phyloP scores from a whole-genome alignment of 2,329 filamentous ascomycete genomes.

The Colletotrichum ledebouriae region DNA sequence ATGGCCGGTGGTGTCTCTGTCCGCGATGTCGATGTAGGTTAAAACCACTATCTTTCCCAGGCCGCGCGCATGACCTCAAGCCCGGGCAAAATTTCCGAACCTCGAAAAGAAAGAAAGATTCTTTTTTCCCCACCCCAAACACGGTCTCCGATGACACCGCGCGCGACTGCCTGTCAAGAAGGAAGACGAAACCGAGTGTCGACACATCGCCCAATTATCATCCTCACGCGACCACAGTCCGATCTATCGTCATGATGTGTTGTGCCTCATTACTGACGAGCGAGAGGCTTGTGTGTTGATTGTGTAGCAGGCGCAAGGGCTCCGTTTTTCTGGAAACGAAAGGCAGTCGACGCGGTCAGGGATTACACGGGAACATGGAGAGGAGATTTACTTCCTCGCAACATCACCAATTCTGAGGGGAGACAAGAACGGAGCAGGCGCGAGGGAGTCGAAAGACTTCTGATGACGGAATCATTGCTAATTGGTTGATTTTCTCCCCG shows the following conservation, averaged over 20 bases:
- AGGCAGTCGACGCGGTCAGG: conserved; percentile 12
- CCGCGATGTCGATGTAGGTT: conserved; percentile 87
- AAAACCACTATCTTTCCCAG: conserved; percentile 39
- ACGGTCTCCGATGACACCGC: conserved; percentile 33
- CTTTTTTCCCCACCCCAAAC: background rate
- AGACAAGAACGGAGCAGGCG: conserved; percentile 69
- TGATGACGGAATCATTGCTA: conserved; percentile 80
- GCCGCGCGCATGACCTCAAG: background rate
- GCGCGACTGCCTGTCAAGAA: conserved; percentile 8
- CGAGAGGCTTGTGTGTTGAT: background rate
- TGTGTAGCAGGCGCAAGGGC: background rate
- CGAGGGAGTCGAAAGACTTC: conserved; percentile 81
- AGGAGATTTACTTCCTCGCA: background rate
- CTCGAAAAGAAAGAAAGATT: conserved; percentile 12
- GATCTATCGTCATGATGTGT: too few species aligned
- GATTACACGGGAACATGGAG: background rate
- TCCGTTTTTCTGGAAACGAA: background rate
- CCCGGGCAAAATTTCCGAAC: conserved; percentile 10
- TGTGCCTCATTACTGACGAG: too few species aligned
- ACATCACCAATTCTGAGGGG: conserved; percentile 46
- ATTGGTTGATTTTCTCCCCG: conserved; percentile 61
- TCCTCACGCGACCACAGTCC: too few species aligned
- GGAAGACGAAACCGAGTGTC: too few species aligned
- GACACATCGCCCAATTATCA: too few species aligned
- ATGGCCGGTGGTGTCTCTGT: conserved; percentile 86